phyloP scores from a whole-genome alignment of 2,329 filamentous ascomycete species.

The Fusarium sterilihyphosum region DNA sequence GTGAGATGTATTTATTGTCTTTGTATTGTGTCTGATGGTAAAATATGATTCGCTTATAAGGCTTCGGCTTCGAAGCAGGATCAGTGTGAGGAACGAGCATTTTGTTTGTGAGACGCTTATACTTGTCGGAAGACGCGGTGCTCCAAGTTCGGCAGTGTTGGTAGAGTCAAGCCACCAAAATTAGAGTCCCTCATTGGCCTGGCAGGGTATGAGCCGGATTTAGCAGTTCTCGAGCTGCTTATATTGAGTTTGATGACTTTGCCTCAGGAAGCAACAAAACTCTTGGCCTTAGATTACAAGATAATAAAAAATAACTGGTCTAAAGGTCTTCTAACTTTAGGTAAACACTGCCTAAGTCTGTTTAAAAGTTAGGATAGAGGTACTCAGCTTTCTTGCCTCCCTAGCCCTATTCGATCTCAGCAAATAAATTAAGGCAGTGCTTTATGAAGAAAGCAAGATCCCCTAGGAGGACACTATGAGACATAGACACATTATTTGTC shows the following conservation, averaged over 20 bases:
- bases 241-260: neutral
- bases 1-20: conserved; percentile 55
- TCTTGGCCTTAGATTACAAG: no score
- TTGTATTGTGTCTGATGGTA: conserved; percentile 62
- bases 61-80: neutral
- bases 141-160: neutral
- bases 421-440: no score
- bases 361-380: neutral
- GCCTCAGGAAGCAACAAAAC: no score
- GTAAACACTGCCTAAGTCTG: neutral
- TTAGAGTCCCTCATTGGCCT: neutral
- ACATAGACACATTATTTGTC: no score
- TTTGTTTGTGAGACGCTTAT: neutral
- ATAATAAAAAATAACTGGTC: no score
- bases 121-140: conserved; percentile 6
- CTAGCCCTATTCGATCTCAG: neutral
- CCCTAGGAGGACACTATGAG: neutral
- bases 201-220: neutral
- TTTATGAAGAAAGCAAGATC: no score
- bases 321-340: neutral
- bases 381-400: neutral
- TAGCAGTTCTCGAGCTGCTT: neutral
- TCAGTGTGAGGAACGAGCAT: conserved; percentile 14
- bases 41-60: conserved; percentile 53
- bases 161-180: neutral